Conservation (phyloP, 2,329 filamentous ascomycete species). For the Ramularia collo-cygni region DNA sequence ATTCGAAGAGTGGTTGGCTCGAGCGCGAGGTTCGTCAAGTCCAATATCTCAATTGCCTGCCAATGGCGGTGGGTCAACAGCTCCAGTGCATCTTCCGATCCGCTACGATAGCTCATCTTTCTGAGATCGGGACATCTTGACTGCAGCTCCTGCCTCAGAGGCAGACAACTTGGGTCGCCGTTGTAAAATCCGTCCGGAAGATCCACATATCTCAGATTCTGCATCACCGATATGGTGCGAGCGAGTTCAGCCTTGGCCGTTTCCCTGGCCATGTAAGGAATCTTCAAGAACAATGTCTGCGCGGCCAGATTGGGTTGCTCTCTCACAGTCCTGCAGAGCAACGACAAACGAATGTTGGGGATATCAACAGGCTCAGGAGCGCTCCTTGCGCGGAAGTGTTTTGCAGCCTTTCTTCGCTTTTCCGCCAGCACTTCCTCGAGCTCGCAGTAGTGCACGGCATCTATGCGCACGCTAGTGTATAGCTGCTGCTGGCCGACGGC, state of each 20-base stretch:
- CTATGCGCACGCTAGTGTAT: constrained; percentile 84
- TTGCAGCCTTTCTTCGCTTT: constrained; percentile 55
- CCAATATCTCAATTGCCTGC: constrained; percentile 65
- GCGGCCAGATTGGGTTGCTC: constrained; percentile 65
- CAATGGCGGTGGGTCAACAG: constrained; percentile 61
- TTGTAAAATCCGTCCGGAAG: constrained; percentile 81
- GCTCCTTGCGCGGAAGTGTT: constrained; percentile 48
- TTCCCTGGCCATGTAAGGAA: constrained; percentile 91
- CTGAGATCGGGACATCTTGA: constrained; percentile 74
- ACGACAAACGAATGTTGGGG: constrained; percentile 64
- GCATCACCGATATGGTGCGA: constrained; percentile 74
- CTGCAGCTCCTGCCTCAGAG: constrained; percentile 77
- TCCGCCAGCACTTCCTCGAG: constrained; percentile 76
- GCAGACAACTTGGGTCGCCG: constrained; percentile 68
- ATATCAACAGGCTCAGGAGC: constrained; percentile 77
- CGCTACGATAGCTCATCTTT: constrained; percentile 79
- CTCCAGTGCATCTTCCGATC: constrained; percentile 71
- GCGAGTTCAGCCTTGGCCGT: constrained; percentile 78
- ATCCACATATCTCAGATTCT: constrained; percentile 82
- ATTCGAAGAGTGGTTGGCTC: constrained; percentile 65
- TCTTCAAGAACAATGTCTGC: constrained; percentile 72
- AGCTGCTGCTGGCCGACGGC: constrained; percentile 48
- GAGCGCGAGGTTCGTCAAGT: constrained; percentile 60
- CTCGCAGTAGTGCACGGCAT: constrained; percentile 89
- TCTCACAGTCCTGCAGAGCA: constrained; percentile 75